These are phyloP conservation scores for Starmera amethionina DNA, from an alignment of 805 yeast genomes.

Conservation along the genomic window DNA sequence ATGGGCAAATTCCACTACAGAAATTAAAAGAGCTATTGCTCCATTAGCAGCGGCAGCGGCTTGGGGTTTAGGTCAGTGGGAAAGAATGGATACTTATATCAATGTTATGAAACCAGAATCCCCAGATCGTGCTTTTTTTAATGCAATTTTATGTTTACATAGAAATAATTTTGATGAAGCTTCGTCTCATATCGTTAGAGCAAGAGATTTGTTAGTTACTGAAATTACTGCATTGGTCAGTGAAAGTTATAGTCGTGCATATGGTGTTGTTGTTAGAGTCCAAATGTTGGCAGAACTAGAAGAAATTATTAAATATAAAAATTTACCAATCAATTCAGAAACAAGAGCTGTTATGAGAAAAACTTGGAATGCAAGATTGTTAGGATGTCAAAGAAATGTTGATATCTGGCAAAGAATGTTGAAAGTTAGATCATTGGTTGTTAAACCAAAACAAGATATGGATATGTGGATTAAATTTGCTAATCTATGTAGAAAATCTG, in stretches of 20 bases:
- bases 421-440: conserved; percentile 85
- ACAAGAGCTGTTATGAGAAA: conserved; percentile 69
- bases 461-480: conserved; percentile 98
- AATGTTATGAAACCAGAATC: conserved; percentile 84
- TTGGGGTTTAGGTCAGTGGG: conserved; percentile 98
- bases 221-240: conserved; percentile 91
- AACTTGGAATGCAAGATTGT: conserved; percentile 88
- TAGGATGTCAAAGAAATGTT: conserved; percentile 93
- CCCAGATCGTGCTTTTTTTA: conserved; percentile 91
- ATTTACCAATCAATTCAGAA: conserved; percentile 74
- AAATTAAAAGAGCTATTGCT: conserved; percentile 74
- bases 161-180: conserved; percentile 82
- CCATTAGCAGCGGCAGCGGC: conserved; percentile 98
- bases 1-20: conserved; percentile 70
- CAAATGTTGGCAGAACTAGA: conserved; percentile 97
- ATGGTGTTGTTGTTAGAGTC: conserved; percentile 91
- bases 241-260: conserved; percentile 94
- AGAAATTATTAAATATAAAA: conserved; percentile 85
- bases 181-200: conserved; percentile 63
- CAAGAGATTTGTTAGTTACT: conserved; percentile 83
- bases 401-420: conserved; percentile 98
- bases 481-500: conserved; percentile 88
- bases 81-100: conserved; percentile 85
- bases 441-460: conserved; percentile 93
- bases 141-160: conserved; percentile 80